Evolutionary conservation across 2,329 filamentous ascomycete genomes (phyloP).

Genomic region (Corynespora cassiicola): DNA sequence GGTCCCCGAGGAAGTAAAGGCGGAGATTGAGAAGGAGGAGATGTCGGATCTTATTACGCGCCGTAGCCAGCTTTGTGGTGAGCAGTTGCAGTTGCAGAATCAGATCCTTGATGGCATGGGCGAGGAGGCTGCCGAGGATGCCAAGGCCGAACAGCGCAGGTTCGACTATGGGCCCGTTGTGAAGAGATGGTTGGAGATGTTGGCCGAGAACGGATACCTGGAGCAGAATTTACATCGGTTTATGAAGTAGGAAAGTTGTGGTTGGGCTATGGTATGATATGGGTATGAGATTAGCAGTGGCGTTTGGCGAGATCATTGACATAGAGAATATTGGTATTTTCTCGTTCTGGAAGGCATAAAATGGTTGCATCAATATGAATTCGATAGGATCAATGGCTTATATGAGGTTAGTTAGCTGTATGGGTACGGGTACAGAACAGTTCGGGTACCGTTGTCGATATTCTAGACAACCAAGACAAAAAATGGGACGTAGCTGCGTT

Average conservation of each 20-base stretch:
- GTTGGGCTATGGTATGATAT: no score
- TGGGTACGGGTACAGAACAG: no score
- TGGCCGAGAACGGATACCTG: slow-evolving; percentile 72
- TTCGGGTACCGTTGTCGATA: no score
- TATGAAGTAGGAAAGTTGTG: slow-evolving; percentile 14
- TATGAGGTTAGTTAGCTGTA: no score
- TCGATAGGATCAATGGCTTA: no score
- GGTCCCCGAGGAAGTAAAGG: slow-evolving; percentile 15
- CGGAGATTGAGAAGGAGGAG: slow-evolving; percentile 26
- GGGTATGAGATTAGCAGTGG: no score
- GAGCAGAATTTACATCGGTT: slow-evolving; percentile 33
- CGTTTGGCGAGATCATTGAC: no score
- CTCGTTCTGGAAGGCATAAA: no score
- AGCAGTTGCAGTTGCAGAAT: slow-evolving; percentile 36
- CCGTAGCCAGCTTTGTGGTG: slow-evolving; percentile 15
- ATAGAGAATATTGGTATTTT: no score
- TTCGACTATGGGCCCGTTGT: slow-evolving; percentile 75
- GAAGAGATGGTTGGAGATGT: slow-evolving; percentile 70
- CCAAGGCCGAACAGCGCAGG: slow-evolving; percentile 61
- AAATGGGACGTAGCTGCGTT: no score
- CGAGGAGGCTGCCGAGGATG: slow-evolving; percentile 56
- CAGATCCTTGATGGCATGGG: slow-evolving; percentile 58
- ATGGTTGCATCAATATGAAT: no score
- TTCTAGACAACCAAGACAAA: no score
- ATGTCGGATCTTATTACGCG: slow-evolving; percentile 25